phyloP scores from a whole-genome alignment of 2,329 filamentous ascomycete species.

The Botrytis fragariae region DNA sequence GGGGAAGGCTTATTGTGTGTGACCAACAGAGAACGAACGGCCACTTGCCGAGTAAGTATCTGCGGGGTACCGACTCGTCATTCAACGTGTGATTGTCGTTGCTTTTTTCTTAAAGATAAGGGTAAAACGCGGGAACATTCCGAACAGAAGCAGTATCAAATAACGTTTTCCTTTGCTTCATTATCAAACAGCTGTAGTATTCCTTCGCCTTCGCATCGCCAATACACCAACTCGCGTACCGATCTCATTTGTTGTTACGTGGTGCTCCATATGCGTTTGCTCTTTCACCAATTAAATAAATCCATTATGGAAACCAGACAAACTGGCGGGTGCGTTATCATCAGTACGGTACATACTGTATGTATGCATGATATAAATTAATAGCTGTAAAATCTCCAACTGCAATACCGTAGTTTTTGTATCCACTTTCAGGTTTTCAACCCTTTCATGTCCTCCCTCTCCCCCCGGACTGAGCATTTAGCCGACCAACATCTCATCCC shows the following conservation, averaged over 20 bases:
- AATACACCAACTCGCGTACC: neutral
- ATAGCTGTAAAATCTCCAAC: neutral
- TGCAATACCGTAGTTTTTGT: neutral
- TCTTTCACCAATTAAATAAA: neutral
- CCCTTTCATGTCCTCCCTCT: neutral
- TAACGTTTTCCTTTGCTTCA: neutral
- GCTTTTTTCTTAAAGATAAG: neutral
- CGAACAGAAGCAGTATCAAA: neutral
- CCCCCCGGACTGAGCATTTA: neutral
- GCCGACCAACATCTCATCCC: neutral
- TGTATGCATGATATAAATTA: neutral
- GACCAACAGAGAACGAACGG: neutral
- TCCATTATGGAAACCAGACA: neutral
- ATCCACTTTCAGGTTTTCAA: neutral
- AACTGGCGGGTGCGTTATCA: neutral
- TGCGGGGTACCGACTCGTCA: neutral
- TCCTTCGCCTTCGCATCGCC: neutral
- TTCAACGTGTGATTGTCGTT: neutral
- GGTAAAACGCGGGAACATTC: neutral
- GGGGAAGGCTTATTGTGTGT: slow-evolving; percentile 3
- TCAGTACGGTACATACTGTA: neutral
- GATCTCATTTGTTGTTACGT: neutral
- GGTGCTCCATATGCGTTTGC: neutral
- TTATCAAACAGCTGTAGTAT: neutral
- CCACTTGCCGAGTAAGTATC: neutral